Conservation (phyloP, 2,329 filamentous ascomycete species). For the Alternaria viburni region DNA sequence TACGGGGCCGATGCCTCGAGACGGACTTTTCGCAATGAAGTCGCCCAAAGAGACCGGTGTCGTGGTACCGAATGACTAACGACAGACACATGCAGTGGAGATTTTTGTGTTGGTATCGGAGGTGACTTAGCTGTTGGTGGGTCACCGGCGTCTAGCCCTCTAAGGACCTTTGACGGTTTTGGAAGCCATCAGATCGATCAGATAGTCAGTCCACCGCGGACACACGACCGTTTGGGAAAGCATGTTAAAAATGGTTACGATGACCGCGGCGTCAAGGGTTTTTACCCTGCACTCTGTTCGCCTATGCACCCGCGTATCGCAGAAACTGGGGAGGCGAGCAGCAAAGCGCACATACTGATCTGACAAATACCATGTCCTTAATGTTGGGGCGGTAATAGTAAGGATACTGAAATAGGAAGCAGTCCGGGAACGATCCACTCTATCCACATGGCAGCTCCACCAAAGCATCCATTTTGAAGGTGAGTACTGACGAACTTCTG, state of each 20-base stretch:
- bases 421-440: background rate
- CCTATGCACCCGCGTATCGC: background rate
- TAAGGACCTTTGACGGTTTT: background rate
- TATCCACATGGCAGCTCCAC: constrained; percentile 1
- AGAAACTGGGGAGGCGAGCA: constrained; percentile 8
- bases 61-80: background rate
- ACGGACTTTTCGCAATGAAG: background rate
- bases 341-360: background rate
- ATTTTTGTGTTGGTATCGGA: background rate
- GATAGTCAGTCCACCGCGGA: background rate
- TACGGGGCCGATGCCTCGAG: background rate
- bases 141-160: background rate
- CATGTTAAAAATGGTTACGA: background rate
- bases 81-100: background rate
- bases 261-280: background rate
- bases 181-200: background rate
- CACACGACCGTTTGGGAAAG: background rate
- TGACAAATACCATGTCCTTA: background rate
- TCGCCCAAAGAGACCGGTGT: background rate
- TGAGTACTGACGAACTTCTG: background rate
- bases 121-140: background rate
- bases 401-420: constrained; percentile 7
- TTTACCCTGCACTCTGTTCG: background rate
- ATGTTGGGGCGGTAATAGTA: background rate
- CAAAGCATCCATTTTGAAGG: background rate